Evolutionary conservation across 2,329 filamentous ascomycete genomes (phyloP).

Genomic region (Graphilbum sp.): DNA sequence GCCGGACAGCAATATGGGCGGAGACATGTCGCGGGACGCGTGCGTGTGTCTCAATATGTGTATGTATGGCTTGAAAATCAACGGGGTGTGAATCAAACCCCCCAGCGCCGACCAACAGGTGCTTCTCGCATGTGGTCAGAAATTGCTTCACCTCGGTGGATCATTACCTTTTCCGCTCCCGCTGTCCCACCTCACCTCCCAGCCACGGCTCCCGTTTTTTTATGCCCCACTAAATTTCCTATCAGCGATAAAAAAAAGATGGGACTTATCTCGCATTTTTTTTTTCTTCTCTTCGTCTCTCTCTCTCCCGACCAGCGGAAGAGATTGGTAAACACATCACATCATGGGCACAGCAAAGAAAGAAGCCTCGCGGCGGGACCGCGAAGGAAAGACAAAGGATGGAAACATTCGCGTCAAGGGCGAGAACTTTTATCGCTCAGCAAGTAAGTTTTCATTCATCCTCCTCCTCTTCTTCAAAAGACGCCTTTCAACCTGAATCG

Average conservation of each 20-base stretch:
- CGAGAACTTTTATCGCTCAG: constrained; percentile 84
- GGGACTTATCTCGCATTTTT: constrained; percentile 1
- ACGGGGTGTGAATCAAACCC: background rate
- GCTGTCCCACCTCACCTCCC: too few relatives aligned
- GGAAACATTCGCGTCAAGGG: constrained; percentile 90
- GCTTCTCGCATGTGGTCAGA: too few relatives aligned
- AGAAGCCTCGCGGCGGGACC: constrained; percentile 64
- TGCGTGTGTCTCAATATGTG: background rate
- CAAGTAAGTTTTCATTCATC: constrained; percentile 10
- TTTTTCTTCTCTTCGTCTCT: constrained; percentile 3
- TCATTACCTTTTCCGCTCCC: too few relatives aligned
- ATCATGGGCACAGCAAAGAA: constrained; percentile 46
- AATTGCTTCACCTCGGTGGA: too few relatives aligned
- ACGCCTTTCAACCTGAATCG: too few relatives aligned
- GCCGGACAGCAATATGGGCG: constrained; percentile 3
- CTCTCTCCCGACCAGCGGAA: constrained; percentile 1
- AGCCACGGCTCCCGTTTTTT: background rate
- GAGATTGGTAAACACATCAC: background rate
- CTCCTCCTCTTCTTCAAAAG: too few relatives aligned
- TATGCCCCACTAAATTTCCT: constrained; percentile 6
- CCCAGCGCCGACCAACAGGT: too few relatives aligned
- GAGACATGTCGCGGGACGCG: constrained; percentile 6
- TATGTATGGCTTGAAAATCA: background rate
- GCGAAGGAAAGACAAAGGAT: constrained; percentile 72
- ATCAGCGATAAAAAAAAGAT: constrained; percentile 9